Conservation (phyloP, 2,329 filamentous ascomycete genomes). For the Fusarium nygamai region DNA sequence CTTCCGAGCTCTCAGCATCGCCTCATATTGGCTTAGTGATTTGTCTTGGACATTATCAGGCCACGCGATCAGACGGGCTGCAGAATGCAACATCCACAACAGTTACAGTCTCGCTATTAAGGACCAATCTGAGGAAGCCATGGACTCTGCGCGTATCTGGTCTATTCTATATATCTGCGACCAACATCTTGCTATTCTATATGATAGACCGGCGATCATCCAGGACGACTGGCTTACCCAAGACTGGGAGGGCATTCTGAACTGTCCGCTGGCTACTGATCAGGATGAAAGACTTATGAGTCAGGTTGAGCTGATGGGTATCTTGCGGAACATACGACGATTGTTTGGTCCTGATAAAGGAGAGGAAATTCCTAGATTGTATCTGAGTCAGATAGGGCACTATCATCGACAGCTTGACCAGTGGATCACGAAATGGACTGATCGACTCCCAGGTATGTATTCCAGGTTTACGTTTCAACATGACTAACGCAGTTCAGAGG, state of each 20-base stretch:
- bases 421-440: slow-evolving; percentile 51
- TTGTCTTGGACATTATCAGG: slow-evolving; percentile 70
- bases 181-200: slow-evolving; percentile 69
- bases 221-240: slow-evolving; percentile 67
- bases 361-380: slow-evolving; percentile 59
- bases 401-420: slow-evolving; percentile 49
- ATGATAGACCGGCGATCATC: slow-evolving; percentile 67
- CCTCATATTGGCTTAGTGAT: slow-evolving; percentile 68
- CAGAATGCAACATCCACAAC: slow-evolving; percentile 57
- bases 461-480: too few relatives aligned
- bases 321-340: slow-evolving; percentile 64
- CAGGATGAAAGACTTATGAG: slow-evolving; percentile 66
- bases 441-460: slow-evolving; percentile 42
- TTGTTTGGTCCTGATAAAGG: slow-evolving; percentile 66
- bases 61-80: slow-evolving; percentile 59
- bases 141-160: slow-evolving; percentile 68
- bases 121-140: slow-evolving; percentile 53
- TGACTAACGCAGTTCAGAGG: slow-evolving; percentile 38
- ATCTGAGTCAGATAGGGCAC: slow-evolving; percentile 57
- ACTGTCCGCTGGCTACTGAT: slow-evolving; percentile 59
- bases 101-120: slow-evolving; percentile 53
- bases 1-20: slow-evolving; percentile 67
- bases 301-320: slow-evolving; percentile 67
- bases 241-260: slow-evolving; percentile 65
- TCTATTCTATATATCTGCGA: slow-evolving; percentile 71